These are phyloP conservation scores for Nicotiana tabacum DNA, from an alignment of 257 asterid species.

Conservation along the genomic window DNA sequence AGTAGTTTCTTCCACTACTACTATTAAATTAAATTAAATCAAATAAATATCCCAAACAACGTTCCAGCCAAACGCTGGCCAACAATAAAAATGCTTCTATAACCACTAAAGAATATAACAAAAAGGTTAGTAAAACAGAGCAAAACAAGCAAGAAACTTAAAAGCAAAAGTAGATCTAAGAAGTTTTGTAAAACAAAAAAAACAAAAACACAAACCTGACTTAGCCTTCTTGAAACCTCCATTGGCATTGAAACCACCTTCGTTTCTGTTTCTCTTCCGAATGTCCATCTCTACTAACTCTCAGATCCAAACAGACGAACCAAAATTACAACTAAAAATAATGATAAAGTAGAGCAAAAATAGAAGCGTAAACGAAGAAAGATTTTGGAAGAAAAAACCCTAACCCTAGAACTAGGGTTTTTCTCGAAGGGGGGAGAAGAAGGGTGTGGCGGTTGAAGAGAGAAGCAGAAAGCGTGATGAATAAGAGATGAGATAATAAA, in stretches of 20 bases:
- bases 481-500: too few relatives aligned
- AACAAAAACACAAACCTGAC: conserved; percentile 38
- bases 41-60: not conserved
- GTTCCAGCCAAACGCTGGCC: not conserved
- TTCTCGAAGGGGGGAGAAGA: not conserved
- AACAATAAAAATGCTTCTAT: not conserved
- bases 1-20: too few relatives aligned
- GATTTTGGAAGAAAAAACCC: not conserved
- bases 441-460: not conserved
- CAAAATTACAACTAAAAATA: not conserved
- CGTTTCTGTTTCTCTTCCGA: conserved; percentile 30
- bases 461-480: too few relatives aligned
- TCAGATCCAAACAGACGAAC: not conserved
- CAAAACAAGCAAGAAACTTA: not conserved
- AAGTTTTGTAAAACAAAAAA: not conserved
- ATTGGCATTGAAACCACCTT: conserved; percentile 25
- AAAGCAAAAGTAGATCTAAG: not conserved
- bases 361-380: not conserved
- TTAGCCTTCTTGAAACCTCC: conserved; percentile 72
- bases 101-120: not conserved
- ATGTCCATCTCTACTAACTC: conserved; percentile 17
- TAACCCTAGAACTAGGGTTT: conserved; percentile 1
- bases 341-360: not conserved
- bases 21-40: too few relatives aligned
- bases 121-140: not conserved